Percentiles rank a stretch among this genome's conserved stretches.
phyloP scores from a whole-genome alignment of 441 rosid genomes.

The Adansonia gregorii region DNA sequence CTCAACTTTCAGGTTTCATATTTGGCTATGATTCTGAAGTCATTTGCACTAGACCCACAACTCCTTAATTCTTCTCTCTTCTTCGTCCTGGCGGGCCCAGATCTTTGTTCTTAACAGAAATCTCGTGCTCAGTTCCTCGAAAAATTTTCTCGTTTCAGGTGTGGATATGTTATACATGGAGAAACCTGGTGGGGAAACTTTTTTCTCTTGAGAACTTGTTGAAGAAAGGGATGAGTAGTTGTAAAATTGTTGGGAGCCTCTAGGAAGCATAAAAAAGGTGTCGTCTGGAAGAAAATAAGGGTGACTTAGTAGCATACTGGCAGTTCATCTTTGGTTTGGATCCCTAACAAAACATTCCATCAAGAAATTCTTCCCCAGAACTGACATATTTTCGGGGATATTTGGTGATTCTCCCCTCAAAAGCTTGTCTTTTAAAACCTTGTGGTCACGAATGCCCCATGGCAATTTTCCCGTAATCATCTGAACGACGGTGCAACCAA shows the following conservation, averaged over 20 bases:
- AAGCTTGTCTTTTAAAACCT: background rate
- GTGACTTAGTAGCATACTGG: background rate
- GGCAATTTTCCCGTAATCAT: background rate
- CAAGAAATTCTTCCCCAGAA: background rate
- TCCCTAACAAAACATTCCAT: background rate
- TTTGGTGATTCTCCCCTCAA: background rate
- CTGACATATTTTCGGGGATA: background rate
- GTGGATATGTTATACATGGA: background rate
- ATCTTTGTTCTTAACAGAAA: background rate
- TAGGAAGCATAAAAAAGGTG: background rate
- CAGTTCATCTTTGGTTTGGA: background rate
- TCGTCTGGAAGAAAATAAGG: background rate
- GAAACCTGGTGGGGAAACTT: background rate
- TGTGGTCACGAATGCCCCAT: background rate
- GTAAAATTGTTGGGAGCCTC: background rate
- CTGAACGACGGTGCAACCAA: background rate
- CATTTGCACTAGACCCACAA: background rate
- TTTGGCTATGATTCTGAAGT: background rate
- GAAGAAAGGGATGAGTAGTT: background rate
- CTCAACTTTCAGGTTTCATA: no score
- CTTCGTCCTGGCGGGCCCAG: background rate
- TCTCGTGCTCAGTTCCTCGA: background rate
- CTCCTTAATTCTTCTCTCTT: background rate
- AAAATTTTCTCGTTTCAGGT: background rate
- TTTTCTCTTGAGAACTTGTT: background rate